Evolutionary conservation across 768 basidiomycete genomes (phyloP), one percentile per base, ranked within the genome.

Genomic region (Amanita subjunquillea): DNA sequence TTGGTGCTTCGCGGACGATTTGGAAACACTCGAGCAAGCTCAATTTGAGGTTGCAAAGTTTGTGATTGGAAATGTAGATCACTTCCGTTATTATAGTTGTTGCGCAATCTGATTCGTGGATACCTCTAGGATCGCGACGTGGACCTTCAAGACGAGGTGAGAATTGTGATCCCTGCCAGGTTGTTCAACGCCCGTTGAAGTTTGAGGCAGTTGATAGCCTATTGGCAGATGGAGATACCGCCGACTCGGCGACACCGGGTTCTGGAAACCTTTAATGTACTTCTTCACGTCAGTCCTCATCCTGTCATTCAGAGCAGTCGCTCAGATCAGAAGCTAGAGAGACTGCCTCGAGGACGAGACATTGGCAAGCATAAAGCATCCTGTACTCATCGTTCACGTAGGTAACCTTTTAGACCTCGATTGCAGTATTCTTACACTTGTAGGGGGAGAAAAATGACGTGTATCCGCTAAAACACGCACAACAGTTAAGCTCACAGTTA

Each of bases 321-420:
- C 57, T 48, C 12, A 48, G 36, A 36, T 25, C 10, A 48, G 9
- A 25, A 51, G 2, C 42, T 32, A 38, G 87, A 74, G 85, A 58
- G 72, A 73, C 34, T 74, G 76, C 4, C 63, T 87, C 44, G 73
- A 59, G 38, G 56, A 70, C 17, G 72, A 75, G 25, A 69, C 74
- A 54, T 69, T 79, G 29, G 72, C 72, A n/a, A 59, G 65, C 38
- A 77, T 89, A 48, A 77, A 63, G 4, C 77, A 78, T 55, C 87
- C 87, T 2, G 77, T 83, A 9, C 69, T 88, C 10, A 77, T 88
- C 17, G 74, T 88, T 40, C 85, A 87, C 66, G 85, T 85, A 50
- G 52, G 70, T 61, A 15, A 30, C 43, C 23, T n/a, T 8, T 36
- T 13, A 3, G 4, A 6, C 7, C 37, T 25, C 29, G 34, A n/a